Evolutionary conservation across 192 early-diverging fungal genomes (phyloP), one percentile per base, ranked within the genome.

Genomic region (Dimargaris cristalligena): DNA sequence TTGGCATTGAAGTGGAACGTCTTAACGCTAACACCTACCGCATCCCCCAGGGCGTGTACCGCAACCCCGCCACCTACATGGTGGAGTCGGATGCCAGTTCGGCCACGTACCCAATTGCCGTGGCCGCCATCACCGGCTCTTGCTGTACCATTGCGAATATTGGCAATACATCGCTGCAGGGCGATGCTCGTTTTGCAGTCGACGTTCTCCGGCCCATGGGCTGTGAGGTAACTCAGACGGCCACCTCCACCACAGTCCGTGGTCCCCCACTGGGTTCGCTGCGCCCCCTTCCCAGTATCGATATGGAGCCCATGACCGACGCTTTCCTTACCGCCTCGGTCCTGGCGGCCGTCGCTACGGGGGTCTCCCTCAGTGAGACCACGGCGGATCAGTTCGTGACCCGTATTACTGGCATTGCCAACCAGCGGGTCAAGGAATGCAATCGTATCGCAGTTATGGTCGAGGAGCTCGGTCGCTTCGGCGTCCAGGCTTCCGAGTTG

Each of bases 231-330:
- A 78, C 76, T 31, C 95, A 98, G 71, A 92, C 93, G 3, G 83
- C 71, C 35, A 84, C 82, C 3, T 80, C 86, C 4, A 98, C 95
- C 0, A 95, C 89, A 0, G 95, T 98, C 18, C 69, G 72, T 34
- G 95, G 95, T 0, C 95, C 95, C 23, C 67, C 79, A 28, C 67
- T 76, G 22, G 87, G 87, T 14, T 62, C 63, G 45, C 73, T 98
- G 45, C 62, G 59, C 32, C 83, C 92, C 31, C 65, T 98, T 20
- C 66, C 80, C 11, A 62, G 73, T 30, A 85, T 98, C 59, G 89
- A 98, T 67, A 98, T 98, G 95, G 92, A 94, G 72, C 86, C 88
- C 20, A 94, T 98, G 93, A 98, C 95, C 0, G 95, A 98, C 64
- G 95, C 95, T 13, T 99, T 99, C 75, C 74, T 99, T 63, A 99